phyloP scores from a whole-genome alignment of 495 filamentous ascomycete species.

The Trypethelium eluteriae region DNA sequence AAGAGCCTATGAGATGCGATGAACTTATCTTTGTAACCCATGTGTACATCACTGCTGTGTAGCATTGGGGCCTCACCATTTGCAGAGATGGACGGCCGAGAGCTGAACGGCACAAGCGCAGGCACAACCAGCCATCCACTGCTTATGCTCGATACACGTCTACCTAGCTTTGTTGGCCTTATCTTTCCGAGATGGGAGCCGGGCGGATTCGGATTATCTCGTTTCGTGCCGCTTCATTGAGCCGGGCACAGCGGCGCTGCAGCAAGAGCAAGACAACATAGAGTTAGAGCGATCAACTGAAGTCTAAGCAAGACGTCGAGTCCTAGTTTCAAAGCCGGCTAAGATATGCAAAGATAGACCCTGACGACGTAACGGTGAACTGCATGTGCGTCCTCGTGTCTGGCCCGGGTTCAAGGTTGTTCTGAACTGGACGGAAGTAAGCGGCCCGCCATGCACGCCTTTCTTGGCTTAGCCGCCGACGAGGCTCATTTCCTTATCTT shows the following conservation, averaged over 20 bases:
- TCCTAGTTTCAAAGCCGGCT: no score
- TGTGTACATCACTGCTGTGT: neutral
- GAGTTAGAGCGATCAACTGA: neutral
- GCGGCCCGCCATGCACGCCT: neutral
- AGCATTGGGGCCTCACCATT: neutral
- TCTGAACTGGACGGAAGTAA: neutral
- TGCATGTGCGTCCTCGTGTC: no score
- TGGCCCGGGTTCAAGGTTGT: neutral
- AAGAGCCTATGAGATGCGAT: constrained; percentile 2
- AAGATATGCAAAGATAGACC: no score
- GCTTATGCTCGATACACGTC: neutral
- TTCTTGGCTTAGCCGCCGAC: neutral
- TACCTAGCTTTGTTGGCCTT: neutral
- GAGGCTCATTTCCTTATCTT: constrained; percentile 3
- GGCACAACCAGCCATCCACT: neutral
- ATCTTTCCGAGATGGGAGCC: neutral
- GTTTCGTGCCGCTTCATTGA: neutral
- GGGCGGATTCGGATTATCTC: neutral
- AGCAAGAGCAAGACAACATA: neutral
- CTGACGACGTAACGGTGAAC: no score
- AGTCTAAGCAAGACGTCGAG: no score
- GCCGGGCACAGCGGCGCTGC: no score
- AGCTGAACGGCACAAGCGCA: neutral
- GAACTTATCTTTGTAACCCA: constrained; percentile 5
- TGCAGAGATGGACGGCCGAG: neutral